A percentile compares a stretch with the other conserved stretches of the same genome.
Evolutionary conservation across 1,284 basidiomycete species (phyloP).

Genomic region (Ustilago trichophora): DNA sequence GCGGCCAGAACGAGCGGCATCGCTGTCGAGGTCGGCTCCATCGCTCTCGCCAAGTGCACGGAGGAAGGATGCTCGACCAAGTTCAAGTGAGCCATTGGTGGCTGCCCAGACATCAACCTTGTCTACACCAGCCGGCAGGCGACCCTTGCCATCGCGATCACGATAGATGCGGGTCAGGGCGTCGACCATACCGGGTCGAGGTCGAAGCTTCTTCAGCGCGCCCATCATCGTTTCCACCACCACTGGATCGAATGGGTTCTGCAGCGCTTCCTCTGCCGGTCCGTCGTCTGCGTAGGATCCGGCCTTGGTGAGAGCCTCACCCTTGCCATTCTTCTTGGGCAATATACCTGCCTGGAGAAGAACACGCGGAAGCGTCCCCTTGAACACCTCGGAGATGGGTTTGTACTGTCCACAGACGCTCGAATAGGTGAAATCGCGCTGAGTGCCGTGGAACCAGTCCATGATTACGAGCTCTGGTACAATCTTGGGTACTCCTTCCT

Average conservation of each 20-base stretch:
- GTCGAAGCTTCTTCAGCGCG: constrained; percentile 39
- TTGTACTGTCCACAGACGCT: constrained; percentile 50
- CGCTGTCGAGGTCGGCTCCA: constrained; percentile 43
- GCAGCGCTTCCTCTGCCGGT: constrained; percentile 30
- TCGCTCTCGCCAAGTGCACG: constrained; percentile 33
- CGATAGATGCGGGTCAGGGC: constrained; percentile 50
- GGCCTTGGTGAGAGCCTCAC: constrained; percentile 19
- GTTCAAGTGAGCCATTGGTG: constrained; percentile 51
- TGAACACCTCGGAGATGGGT: constrained; percentile 54
- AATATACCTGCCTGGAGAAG: constrained; percentile 52
- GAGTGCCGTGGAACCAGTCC: constrained; percentile 61
- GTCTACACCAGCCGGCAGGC: constrained; percentile 15
- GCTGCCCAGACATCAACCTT: constrained; percentile 56
- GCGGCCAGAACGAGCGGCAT: constrained; percentile 18
- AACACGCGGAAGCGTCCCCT: constrained; percentile 47
- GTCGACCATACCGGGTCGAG: constrained; percentile 55
- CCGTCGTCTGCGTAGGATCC: constrained; percentile 31
- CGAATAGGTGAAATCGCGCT: constrained; percentile 55
- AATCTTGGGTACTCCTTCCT: constrained; percentile 30
- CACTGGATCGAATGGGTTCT: constrained; percentile 30
- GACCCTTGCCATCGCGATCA: constrained; percentile 33
- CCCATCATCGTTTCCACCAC: constrained; percentile 51
- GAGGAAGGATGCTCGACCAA: constrained; percentile 34
- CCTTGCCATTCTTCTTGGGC: constrained; percentile 15
- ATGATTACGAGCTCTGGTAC: constrained; percentile 54